Evolutionary conservation across 139 green algal species (phyloP).

Genomic region (Spirogloea muscicola): DNA sequence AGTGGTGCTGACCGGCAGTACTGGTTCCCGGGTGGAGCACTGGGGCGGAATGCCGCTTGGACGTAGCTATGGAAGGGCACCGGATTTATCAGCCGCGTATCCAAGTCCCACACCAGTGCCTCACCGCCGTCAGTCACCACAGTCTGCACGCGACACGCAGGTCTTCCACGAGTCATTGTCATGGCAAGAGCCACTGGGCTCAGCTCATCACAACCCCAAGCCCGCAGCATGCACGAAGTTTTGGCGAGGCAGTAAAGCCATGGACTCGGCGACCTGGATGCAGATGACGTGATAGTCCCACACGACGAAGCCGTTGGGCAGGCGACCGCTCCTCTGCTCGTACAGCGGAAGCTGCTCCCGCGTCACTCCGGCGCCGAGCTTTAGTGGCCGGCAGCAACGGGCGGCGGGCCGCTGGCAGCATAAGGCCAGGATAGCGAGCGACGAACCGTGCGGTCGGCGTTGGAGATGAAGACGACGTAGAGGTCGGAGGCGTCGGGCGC

Average conservation of each 20-base stretch:
- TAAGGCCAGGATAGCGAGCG: no score
- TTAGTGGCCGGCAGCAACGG: no score
- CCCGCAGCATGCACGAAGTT: no score
- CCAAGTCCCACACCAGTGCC: slow-evolving; percentile 38
- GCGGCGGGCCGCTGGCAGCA: no score
- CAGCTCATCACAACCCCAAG: no score
- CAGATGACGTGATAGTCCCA: slow-evolving; percentile 52
- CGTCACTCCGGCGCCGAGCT: no score
- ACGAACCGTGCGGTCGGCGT: no score
- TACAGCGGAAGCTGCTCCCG: slow-evolving; percentile 29
- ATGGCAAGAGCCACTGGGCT: no score
- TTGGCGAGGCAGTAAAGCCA: no score
- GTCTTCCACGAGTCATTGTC: no score
- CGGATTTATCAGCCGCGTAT: slow-evolving; percentile 22
- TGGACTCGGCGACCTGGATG: slow-evolving; percentile 11
- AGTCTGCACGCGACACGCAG: not conserved
- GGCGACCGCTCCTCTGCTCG: slow-evolving; percentile 28
- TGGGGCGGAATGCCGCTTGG: not conserved
- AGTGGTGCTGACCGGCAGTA: no score
- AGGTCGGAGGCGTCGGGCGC: slow-evolving; percentile 13
- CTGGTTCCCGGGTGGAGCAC: no score
- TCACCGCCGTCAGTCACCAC: not conserved
- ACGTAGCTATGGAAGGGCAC: slow-evolving; percentile 16
- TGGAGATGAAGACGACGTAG: slow-evolving; percentile 46
- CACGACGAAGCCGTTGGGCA: slow-evolving; percentile 9